A percentile compares a stretch with the other conserved stretches of the same genome.
These are phyloP conservation scores for Magnusiomyces sp. DNA, from an alignment of 1,139 yeast genomes.

Conservation along the genomic window DNA sequence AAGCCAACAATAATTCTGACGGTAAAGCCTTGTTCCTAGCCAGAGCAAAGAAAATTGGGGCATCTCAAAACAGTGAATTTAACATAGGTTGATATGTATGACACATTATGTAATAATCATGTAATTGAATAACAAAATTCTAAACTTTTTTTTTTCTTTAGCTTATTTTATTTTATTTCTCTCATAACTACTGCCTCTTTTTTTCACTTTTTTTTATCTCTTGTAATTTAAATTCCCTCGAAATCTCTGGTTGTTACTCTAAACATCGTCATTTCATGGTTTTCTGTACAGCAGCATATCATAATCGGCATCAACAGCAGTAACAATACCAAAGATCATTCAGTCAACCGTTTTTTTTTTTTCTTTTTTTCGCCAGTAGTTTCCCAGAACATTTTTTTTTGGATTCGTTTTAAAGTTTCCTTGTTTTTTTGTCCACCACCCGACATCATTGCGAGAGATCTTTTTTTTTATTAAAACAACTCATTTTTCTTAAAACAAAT, in stretches of 20 bases:
- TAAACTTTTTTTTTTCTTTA: background rate
- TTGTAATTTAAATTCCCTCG: too few species aligned
- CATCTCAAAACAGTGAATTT: conserved; percentile 47
- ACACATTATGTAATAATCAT: conserved; percentile 26
- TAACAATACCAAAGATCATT: background rate
- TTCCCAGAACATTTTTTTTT: background rate
- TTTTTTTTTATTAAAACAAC: background rate
- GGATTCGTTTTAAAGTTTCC: background rate
- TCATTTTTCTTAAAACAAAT: background rate
- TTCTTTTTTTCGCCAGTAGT: background rate
- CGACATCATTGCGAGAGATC: background rate
- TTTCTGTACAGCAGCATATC: background rate
- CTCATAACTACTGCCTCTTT: background rate
- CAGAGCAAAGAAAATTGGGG: conserved; percentile 48
- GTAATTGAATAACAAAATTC: background rate
- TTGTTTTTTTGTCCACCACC: background rate
- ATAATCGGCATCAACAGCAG: background rate
- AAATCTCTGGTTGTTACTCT: too few species aligned
- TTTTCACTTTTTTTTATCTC: background rate
- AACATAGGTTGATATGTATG: conserved; percentile 43
- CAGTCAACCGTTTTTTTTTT: background rate
- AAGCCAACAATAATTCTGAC: too few species aligned
- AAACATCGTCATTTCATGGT: background rate
- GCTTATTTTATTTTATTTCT: background rate
- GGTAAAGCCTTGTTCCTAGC: conserved; percentile 61